Percentiles rank a stretch among this genome's conserved stretches.
These are phyloP conservation scores for Phycomyces blakesleeanus DNA, from an alignment of 192 early-diverging fungal genomes.

Conservation along the genomic window DNA sequence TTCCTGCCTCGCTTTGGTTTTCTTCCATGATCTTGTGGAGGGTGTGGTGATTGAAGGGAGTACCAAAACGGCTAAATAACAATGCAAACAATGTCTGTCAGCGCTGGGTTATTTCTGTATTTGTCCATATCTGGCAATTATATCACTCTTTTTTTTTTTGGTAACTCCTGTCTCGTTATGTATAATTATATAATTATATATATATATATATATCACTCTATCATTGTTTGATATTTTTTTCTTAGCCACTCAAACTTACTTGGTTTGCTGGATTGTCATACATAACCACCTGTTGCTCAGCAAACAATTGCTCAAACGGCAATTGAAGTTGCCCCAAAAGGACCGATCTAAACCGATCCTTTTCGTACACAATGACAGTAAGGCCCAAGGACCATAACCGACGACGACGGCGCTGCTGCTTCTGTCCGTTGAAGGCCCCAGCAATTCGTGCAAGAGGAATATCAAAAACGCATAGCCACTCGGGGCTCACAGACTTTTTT, in stretches of 20 bases:
- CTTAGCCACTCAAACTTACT: slow-evolving; percentile 17
- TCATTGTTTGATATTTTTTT: slow-evolving; percentile 2
- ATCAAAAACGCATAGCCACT: slow-evolving; percentile 63
- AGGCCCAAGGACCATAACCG: slow-evolving; percentile 36
- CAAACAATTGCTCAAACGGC: slow-evolving; percentile 53
- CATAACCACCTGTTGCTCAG: slow-evolving; percentile 37
- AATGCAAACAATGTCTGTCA: too few species aligned
- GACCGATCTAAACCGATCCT: slow-evolving; percentile 60
- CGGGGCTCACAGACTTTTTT: slow-evolving; percentile 54
- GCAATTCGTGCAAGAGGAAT: slow-evolving; percentile 37
- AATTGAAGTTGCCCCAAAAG: slow-evolving; percentile 64
- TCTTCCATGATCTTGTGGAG: slow-evolving; percentile 12
- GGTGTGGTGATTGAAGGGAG: slow-evolving; percentile 5
- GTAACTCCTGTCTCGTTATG: slow-evolving; percentile 8
- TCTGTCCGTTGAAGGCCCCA: neutral
- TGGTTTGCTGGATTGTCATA: slow-evolving; percentile 52
- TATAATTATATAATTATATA: too few species aligned
- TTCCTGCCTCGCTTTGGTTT: neutral
- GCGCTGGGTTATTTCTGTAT: too few species aligned
- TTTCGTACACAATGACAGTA: slow-evolving; percentile 59
- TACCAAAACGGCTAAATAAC: slow-evolving; percentile 15
- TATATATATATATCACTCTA: slow-evolving; percentile 13
- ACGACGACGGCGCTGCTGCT: slow-evolving; percentile 14
- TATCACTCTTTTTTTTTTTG: too few species aligned
- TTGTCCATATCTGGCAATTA: too few species aligned